These are phyloP conservation scores for Funneliformis caledonium DNA, from an alignment of 371 early-diverging fungal genomes.

Conservation along the genomic window DNA sequence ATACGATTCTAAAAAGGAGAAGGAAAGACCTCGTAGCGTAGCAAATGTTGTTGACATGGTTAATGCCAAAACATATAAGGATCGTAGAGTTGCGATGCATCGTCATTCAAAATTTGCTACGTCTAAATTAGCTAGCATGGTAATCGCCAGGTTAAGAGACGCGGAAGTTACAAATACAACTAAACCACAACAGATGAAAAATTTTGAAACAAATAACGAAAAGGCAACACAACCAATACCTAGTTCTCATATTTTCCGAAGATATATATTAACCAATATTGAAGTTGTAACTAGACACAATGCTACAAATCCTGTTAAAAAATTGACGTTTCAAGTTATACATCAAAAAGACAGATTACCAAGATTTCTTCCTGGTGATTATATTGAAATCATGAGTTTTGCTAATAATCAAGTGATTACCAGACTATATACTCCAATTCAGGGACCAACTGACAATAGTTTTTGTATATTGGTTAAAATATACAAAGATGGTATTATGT, in stretches of 20 bases:
- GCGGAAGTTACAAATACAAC: background rate
- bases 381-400: constrained; percentile 37
- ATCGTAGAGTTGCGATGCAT: constrained; percentile 1
- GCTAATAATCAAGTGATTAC: constrained; percentile 35
- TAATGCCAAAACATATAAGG: background rate
- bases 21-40: background rate
- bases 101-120: constrained; percentile 13
- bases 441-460: constrained; percentile 5
- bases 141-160: background rate
- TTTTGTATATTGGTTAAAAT: constrained; percentile 34
- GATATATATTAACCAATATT: constrained; percentile 29
- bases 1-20: background rate
- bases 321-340: constrained; percentile 17
- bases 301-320: background rate
- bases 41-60: background rate
- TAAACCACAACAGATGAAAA: background rate
- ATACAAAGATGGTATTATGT: constrained; percentile 39
- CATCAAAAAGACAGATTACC: background rate
- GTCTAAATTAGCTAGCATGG: constrained; percentile 14
- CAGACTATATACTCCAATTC: constrained; percentile 37
- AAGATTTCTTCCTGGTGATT: constrained; percentile 34
- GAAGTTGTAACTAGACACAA: background rate
- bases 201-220: background rate
- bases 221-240: too few relatives aligned
- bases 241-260: constrained; percentile 4